Conservation (phyloP, 805 yeast species). For the Diddensiella santjacobensis region DNA sequence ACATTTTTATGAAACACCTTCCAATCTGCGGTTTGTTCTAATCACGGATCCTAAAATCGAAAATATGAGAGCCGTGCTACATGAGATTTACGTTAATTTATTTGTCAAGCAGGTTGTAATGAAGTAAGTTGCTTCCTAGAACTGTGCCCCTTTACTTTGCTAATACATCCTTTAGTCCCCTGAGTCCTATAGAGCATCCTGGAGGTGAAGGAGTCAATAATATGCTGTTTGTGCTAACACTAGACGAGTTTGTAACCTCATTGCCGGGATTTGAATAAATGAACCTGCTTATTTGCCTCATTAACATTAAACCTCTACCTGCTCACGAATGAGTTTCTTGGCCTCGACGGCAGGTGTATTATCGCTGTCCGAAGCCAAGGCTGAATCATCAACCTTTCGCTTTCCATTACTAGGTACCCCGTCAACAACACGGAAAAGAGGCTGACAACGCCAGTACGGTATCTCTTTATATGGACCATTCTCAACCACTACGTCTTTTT, state of each 20-base stretch:
- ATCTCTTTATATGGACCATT: slow-evolving; percentile 79
- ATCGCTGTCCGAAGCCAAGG: slow-evolving; percentile 10
- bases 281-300: slow-evolving; percentile 3
- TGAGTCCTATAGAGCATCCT: slow-evolving; percentile 56
- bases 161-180: slow-evolving; percentile 32
- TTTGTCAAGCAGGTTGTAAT: slow-evolving; percentile 59
- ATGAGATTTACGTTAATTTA: slow-evolving; percentile 54
- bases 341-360: slow-evolving; percentile 1
- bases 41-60: slow-evolving; percentile 63
- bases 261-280: slow-evolving; percentile 31
- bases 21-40: slow-evolving; percentile 72
- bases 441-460: slow-evolving; percentile 97
- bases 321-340: slow-evolving; percentile 1
- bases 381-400: no score
- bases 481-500: slow-evolving; percentile 52
- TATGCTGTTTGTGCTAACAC: slow-evolving; percentile 49
- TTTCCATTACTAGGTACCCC: slow-evolving; percentile 49
- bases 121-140: slow-evolving; percentile 52
- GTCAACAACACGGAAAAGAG: slow-evolving; percentile 84
- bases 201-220: slow-evolving; percentile 52
- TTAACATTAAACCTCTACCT: not conserved
- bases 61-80: slow-evolving; percentile 51
- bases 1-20: slow-evolving; percentile 74
- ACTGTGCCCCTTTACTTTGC: no score
- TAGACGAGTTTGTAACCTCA: slow-evolving; percentile 48